phyloP scores from a whole-genome alignment of 2,329 filamentous ascomycete genomes.

The Verticillium alfalfae region DNA sequence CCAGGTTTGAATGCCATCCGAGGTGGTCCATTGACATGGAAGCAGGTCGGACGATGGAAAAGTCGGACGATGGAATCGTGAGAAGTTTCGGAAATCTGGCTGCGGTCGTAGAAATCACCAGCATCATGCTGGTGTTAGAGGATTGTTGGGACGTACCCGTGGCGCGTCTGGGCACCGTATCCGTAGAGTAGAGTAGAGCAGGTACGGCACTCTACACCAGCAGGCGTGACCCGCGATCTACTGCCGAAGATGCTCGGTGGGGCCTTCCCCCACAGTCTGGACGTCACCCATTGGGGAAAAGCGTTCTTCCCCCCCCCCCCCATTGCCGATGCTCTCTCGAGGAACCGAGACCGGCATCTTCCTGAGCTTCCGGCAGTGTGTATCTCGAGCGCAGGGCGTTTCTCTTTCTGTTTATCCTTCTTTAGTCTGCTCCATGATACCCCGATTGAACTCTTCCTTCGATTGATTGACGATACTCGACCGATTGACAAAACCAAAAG shows the following conservation, averaged over 20 bases:
- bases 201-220: neutral
- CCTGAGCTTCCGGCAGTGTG: neutral
- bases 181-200: neutral
- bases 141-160: too few species aligned
- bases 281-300: neutral
- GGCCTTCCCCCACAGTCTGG: neutral
- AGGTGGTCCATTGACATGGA: too few species aligned
- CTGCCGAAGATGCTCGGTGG: neutral
- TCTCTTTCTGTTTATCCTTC: neutral
- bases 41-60: too few species aligned
- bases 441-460: neutral
- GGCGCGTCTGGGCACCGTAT: too few species aligned
- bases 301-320: neutral
- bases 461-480: neutral
- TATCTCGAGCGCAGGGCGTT: constrained; percentile 2
- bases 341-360: neutral
- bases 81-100: too few species aligned
- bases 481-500: too few species aligned
- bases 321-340: neutral
- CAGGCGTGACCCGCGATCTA: neutral
- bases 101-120: too few species aligned
- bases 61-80: too few species aligned
- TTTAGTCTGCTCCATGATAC: neutral
- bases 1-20: too few species aligned
- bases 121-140: too few species aligned